Percentiles rank a stretch among this genome's conserved stretches.
Evolutionary conservation across 495 filamentous ascomycete genomes (phyloP).

Genomic region (Usnea hakonensis): DNA sequence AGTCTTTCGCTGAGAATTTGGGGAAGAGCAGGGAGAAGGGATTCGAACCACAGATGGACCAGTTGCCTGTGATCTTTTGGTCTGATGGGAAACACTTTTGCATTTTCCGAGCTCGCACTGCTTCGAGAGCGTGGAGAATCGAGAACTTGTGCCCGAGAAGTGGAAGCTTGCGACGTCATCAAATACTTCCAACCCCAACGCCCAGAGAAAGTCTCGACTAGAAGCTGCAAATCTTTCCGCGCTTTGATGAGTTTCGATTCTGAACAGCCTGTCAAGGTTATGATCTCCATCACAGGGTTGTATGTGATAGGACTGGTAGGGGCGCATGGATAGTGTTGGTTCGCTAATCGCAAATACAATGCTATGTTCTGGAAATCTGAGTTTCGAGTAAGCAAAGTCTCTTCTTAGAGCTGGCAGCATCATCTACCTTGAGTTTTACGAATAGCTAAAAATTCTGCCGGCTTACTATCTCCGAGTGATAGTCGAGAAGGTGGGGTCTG

Average conservation of each 20-base stretch:
- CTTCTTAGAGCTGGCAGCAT: not conserved
- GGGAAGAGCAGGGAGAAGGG: not conserved
- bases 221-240: not conserved
- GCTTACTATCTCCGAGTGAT: not conserved
- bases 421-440: not conserved
- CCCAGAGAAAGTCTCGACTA: not conserved
- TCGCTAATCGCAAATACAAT: not conserved
- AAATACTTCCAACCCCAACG: not conserved
- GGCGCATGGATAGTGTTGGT: not conserved
- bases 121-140: not conserved
- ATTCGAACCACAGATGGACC: not conserved
- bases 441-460: not conserved
- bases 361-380: not conserved
- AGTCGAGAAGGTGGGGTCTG: not conserved
- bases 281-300: not conserved
- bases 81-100: not conserved
- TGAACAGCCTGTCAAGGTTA: not conserved
- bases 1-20: not conserved
- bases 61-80: not conserved
- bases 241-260: not conserved
- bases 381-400: not conserved
- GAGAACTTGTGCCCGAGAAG: not conserved
- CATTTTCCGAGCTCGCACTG: not conserved
- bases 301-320: not conserved
- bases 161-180: not conserved